A percentile compares a stretch with the other conserved stretches of the same genome.
Conservation (phyloP, 768 basidiomycete genomes). For the Amanita phalloides region DNA sequence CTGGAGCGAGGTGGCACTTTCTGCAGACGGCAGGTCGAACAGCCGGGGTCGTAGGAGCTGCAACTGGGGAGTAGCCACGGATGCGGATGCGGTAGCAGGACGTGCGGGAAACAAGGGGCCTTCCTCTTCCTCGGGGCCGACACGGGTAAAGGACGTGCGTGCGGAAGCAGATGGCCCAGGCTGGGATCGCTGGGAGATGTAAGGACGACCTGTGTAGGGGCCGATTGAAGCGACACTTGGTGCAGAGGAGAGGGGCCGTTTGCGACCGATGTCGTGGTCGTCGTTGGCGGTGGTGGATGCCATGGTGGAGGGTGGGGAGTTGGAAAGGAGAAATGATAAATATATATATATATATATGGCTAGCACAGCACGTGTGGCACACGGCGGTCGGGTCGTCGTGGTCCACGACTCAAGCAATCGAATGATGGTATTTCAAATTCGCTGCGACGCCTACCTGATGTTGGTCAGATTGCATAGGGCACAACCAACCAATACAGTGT, state of each 20-base stretch:
- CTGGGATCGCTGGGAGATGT: background rate
- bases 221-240: background rate
- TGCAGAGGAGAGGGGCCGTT: background rate
- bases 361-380: no score
- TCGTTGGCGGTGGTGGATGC: background rate
- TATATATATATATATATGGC: no score
- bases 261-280: background rate
- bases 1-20: background rate
- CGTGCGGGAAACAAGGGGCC: background rate
- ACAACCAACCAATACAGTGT: no score
- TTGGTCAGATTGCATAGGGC: no score
- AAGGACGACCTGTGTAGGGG: background rate
- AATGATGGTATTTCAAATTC: no score
- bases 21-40: background rate
- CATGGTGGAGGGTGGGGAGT: background rate
- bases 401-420: no score
- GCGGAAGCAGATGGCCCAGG: background rate
- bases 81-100: slow-evolving; percentile 1
- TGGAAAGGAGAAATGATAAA: no score
- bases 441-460: no score
- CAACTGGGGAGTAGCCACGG: background rate
- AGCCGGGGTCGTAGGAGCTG: background rate
- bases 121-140: slow-evolving; percentile 3
- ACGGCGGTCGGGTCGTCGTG: no score
- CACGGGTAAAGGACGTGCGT: slow-evolving; percentile 4